Conservation (phyloP, 768 basidiomycete genomes). For the Tephrocybe sp. region DNA sequence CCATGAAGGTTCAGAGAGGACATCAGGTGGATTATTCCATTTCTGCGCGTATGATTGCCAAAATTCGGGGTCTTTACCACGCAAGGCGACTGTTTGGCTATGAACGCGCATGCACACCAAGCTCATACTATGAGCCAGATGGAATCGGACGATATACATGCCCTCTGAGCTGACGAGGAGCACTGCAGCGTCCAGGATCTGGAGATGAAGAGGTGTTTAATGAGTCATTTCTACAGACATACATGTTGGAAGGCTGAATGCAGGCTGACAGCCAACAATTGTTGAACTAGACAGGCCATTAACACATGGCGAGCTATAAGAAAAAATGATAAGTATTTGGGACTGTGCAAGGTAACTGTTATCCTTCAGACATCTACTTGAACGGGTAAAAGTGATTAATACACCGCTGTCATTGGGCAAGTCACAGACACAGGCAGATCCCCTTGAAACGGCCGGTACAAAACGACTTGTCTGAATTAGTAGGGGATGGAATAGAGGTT, state of each 20-base stretch:
- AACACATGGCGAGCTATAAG: conserved; percentile 57
- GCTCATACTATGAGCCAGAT: conserved; percentile 80
- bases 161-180: conserved; percentile 75
- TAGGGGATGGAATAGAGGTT: no score
- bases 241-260: conserved; percentile 76
- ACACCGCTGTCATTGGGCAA: no score
- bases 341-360: no score
- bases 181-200: conserved; percentile 69
- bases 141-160: conserved; percentile 76
- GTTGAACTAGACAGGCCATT: conserved; percentile 63
- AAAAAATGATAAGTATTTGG: no score
- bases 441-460: no score
- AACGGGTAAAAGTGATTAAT: no score
- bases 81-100: conserved; percentile 80
- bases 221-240: no score
- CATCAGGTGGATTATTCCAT: conserved; percentile 61
- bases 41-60: conserved; percentile 86
- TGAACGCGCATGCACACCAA: conserved; percentile 77
- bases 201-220: neutral
- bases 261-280: conserved; percentile 62
- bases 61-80: conserved; percentile 80
- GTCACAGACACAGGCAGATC: no score
- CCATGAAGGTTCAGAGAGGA: conserved; percentile 29
- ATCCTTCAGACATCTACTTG: no score
- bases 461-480: no score